These are phyloP conservation scores for Claviceps arundinis DNA, from an alignment of 2,329 filamentous ascomycete species.

Conservation along the genomic window DNA sequence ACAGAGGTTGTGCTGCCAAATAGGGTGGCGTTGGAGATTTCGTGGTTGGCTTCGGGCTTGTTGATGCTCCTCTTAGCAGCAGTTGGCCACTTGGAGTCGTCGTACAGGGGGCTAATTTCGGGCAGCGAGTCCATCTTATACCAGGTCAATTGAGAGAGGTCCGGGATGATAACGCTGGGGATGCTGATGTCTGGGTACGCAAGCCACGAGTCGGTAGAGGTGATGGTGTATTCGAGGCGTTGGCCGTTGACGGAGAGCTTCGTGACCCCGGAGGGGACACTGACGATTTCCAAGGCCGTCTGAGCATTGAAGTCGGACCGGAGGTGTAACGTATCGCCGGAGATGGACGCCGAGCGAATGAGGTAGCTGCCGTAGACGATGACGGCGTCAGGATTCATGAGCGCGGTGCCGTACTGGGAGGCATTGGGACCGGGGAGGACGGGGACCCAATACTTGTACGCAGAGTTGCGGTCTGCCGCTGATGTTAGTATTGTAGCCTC, in stretches of 20 bases:
- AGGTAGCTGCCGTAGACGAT: slow-evolving; percentile 54
- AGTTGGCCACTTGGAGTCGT: slow-evolving; percentile 50
- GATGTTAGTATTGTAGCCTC: background rate
- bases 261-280: slow-evolving; percentile 37
- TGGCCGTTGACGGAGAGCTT: slow-evolving; percentile 30
- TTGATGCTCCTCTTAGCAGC: background rate
- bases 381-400: slow-evolving; percentile 28
- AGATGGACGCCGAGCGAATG: slow-evolving; percentile 43
- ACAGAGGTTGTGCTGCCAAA: slow-evolving; percentile 46
- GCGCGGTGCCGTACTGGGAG: slow-evolving; percentile 19
- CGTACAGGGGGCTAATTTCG: slow-evolving; percentile 49
- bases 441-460: slow-evolving; percentile 57
- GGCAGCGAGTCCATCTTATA: slow-evolving; percentile 58
- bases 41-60: slow-evolving; percentile 36
- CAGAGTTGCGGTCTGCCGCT: slow-evolving; percentile 43
- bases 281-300: slow-evolving; percentile 53
- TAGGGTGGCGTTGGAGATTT: slow-evolving; percentile 46
- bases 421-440: slow-evolving; percentile 29
- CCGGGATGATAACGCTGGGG: slow-evolving; percentile 25
- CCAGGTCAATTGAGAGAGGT: slow-evolving; percentile 49
- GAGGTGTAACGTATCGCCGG: slow-evolving; percentile 44
- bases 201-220: slow-evolving; percentile 33
- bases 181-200: slow-evolving; percentile 35
- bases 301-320: slow-evolving; percentile 56
- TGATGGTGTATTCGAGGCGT: slow-evolving; percentile 20